Conservation (phyloP, 1,284 basidiomycete species). For the Mycena citricolor region DNA sequence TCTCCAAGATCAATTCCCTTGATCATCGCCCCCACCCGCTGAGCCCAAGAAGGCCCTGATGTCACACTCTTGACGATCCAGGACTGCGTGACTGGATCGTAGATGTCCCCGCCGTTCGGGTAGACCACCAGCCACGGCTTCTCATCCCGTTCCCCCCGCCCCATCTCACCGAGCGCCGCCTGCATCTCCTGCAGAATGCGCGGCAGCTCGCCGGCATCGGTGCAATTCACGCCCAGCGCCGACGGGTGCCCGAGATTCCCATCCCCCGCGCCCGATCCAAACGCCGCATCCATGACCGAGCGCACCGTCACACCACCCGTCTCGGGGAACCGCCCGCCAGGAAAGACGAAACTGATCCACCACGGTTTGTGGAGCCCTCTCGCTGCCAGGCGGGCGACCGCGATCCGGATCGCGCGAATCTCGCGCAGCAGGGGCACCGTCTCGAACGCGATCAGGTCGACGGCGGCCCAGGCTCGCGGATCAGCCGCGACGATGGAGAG, state of each 20-base stretch:
- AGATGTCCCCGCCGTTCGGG: constrained; percentile 68
- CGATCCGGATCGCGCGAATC: constrained; percentile 62
- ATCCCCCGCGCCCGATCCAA: constrained; percentile 28
- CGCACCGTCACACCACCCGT: constrained; percentile 29
- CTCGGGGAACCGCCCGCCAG: constrained; percentile 52
- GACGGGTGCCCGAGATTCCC: constrained; percentile 16
- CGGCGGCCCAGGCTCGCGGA: constrained; percentile 48
- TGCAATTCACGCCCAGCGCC: constrained; percentile 69
- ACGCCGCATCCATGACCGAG: constrained; percentile 40
- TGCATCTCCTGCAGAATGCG: constrained; percentile 37
- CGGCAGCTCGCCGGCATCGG: constrained; percentile 41
- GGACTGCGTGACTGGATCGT: constrained; percentile 46
- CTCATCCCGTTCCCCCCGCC: constrained; percentile 23
- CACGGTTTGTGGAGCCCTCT: constrained; percentile 40
- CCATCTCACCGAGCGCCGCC: constrained; percentile 7
- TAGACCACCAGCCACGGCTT: constrained; percentile 66
- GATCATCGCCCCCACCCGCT: constrained; percentile 7
- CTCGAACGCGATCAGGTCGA: constrained; percentile 78
- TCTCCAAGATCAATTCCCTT: neutral
- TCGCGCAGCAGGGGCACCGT: constrained; percentile 74
- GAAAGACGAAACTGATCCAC: constrained; percentile 79
- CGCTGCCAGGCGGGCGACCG: constrained; percentile 45
- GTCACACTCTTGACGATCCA: constrained; percentile 38
- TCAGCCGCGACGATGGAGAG: constrained; percentile 54
- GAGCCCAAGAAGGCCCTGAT: constrained; percentile 18